These are phyloP conservation scores for Tuber borchii DNA, from an alignment of 495 filamentous ascomycete genomes.

Conservation along the genomic window DNA sequence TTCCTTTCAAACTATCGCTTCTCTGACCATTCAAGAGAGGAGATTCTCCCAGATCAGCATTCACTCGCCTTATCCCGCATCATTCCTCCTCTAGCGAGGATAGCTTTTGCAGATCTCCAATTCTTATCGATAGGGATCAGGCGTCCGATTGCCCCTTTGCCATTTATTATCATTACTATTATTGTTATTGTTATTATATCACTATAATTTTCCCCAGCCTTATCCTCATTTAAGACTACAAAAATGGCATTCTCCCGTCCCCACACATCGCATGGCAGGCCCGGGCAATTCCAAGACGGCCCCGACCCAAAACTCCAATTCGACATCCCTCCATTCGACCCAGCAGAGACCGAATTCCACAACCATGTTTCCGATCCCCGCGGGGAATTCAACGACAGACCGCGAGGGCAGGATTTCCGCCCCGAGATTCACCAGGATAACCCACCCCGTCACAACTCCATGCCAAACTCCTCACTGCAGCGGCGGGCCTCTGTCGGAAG, in stretches of 20 bases:
- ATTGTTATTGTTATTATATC: neutral
- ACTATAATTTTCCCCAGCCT: neutral
- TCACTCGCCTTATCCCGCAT: neutral
- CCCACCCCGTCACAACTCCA: conserved; percentile 2
- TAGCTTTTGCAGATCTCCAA: neutral
- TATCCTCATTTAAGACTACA: neutral
- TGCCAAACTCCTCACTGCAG: conserved; percentile 7
- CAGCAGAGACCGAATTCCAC: conserved; percentile 13
- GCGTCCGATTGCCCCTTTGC: neutral
- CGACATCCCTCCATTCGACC: conserved; percentile 18
- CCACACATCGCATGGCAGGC: neutral
- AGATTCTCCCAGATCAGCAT: neutral
- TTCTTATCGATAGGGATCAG: neutral
- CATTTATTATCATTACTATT: neutral
- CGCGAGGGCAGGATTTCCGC: conserved; percentile 24
- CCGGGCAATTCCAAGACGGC: conserved; percentile 21
- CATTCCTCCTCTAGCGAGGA: neutral
- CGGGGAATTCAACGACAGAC: conserved; percentile 17
- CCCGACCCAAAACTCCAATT: conserved; percentile 23
- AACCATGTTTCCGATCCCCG: conserved; percentile 9
- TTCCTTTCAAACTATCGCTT: neutral
- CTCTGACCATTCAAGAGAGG: neutral
- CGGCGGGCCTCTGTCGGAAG: conserved; percentile 20
- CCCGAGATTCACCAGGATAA: conserved; percentile 29
- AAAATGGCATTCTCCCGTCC: neutral